Evolutionary conservation across 2,329 filamentous ascomycete genomes (phyloP).

Genomic region (Hysterium pulicare): DNA sequence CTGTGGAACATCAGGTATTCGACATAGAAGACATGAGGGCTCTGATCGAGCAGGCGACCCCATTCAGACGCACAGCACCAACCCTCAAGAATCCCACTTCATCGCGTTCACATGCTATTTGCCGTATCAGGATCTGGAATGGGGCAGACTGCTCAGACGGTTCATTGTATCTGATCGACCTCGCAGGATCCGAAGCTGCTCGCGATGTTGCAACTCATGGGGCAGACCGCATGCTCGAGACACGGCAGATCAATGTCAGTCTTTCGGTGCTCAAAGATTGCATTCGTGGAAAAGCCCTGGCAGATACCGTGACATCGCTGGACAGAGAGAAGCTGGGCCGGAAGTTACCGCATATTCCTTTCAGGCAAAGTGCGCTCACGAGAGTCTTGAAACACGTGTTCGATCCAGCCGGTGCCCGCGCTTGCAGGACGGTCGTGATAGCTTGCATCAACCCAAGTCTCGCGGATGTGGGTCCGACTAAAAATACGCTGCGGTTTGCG

Average conservation of each 20-base stretch:
- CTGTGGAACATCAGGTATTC: slow-evolving; percentile 37
- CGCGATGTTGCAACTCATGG: slow-evolving; percentile 42
- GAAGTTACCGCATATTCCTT: slow-evolving; percentile 44
- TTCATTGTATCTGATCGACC: slow-evolving; percentile 47
- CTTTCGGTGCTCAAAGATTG: slow-evolving; percentile 53
- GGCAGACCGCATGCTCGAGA: slow-evolving; percentile 46
- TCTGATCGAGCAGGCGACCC: slow-evolving; percentile 37
- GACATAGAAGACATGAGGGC: slow-evolving; percentile 26
- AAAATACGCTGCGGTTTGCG: slow-evolving; percentile 50
- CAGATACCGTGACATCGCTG: slow-evolving; percentile 19
- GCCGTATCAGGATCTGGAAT: slow-evolving; percentile 45
- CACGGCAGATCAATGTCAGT: slow-evolving; percentile 49
- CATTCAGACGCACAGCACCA: slow-evolving; percentile 42
- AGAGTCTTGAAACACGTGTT: slow-evolving; percentile 51
- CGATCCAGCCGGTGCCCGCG: slow-evolving; percentile 39
- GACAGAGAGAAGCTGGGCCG: slow-evolving; percentile 9
- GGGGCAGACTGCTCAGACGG: slow-evolving; percentile 37
- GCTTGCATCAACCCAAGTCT: slow-evolving; percentile 50
- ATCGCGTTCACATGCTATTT: slow-evolving; percentile 50
- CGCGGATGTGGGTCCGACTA: slow-evolving; percentile 43
- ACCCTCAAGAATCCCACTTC: slow-evolving; percentile 49
- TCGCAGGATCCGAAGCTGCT: slow-evolving; percentile 50
- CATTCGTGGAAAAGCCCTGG: slow-evolving; percentile 45
- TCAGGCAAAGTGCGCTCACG: slow-evolving; percentile 47
- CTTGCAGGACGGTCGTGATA: slow-evolving; percentile 45